These are phyloP conservation scores for Pseudocercospora vitis DNA, from an alignment of 2,329 filamentous ascomycete species.

Conservation along the genomic window DNA sequence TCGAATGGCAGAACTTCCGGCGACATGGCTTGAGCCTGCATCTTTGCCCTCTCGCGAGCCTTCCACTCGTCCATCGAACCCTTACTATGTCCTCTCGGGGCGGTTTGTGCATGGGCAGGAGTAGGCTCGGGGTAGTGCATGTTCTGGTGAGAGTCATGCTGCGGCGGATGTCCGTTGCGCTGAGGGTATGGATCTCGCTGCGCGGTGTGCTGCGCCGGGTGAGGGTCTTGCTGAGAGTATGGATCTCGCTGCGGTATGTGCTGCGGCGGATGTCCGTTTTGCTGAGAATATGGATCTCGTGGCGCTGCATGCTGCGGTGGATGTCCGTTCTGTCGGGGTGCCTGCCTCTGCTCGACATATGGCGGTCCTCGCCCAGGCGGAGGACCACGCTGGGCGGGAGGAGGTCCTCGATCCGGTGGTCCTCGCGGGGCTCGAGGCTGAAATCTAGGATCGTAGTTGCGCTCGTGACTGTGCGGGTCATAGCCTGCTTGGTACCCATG, in stretches of 20 bases:
- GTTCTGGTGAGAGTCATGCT: conserved; percentile 3
- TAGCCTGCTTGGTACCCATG: conserved; percentile 18
- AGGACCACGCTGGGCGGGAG: conserved; percentile 14
- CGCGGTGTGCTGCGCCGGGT: too few species aligned
- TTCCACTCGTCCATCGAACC: conserved; percentile 39
- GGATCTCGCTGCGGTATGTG: too few species aligned
- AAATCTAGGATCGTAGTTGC: conserved; percentile 31
- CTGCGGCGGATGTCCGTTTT: too few species aligned
- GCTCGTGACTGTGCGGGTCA: conserved; percentile 19
- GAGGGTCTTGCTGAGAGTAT: too few species aligned
- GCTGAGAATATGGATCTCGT: conserved; percentile 10
- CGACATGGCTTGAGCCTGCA: conserved; percentile 32
- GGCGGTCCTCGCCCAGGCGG: conserved; percentile 9
- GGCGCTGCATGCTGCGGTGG: conserved; percentile 8
- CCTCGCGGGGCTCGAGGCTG: conserved; percentile 28
- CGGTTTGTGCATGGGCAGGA: conserved; percentile 1
- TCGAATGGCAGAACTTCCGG: conserved; percentile 40
- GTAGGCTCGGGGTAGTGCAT: conserved; percentile 3
- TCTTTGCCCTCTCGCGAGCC: conserved; percentile 33
- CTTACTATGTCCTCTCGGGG: conserved; percentile 19
- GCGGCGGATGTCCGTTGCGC: conserved; percentile 16
- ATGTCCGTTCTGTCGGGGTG: conserved; percentile 18
- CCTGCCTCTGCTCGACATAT: conserved; percentile 7
- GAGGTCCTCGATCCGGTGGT: conserved; percentile 14
- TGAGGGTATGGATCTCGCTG: too few species aligned